Conservation (phyloP, 139 green algal genomes). For the Astrephomene gubernaculifera region DNA sequence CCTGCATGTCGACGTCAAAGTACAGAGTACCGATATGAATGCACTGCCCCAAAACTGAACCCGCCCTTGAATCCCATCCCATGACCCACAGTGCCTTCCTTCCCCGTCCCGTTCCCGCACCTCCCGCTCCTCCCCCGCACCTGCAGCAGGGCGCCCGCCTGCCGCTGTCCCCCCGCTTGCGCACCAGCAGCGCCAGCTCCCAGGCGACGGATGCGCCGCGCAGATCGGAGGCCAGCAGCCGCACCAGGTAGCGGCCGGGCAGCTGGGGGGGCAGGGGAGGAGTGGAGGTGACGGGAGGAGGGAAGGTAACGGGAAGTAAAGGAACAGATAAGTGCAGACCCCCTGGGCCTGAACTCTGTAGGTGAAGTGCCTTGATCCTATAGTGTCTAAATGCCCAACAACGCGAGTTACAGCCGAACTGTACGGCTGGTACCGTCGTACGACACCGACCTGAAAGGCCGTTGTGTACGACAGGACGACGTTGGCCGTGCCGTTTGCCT, state of each 20-base stretch:
- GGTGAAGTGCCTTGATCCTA: too few relatives aligned
- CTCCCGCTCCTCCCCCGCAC: background rate
- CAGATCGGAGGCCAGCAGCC: slow-evolving; percentile 56
- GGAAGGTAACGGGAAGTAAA: background rate
- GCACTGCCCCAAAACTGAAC: too few relatives aligned
- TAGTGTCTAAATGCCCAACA: too few relatives aligned
- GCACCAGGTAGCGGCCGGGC: slow-evolving; percentile 57
- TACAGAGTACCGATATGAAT: too few relatives aligned
- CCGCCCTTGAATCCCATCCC: too few relatives aligned
- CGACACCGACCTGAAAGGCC: background rate
- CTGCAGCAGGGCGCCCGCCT: slow-evolving; percentile 57
- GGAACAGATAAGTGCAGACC: background rate
- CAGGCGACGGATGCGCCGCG: background rate
- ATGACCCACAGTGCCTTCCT: too few relatives aligned
- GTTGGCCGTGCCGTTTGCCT: background rate
- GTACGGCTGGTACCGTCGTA: too few relatives aligned
- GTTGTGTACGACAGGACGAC: background rate
- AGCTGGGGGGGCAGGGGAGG: slow-evolving; percentile 1
- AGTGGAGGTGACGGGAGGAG: background rate
- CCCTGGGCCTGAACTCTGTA: too few relatives aligned
- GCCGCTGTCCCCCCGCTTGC: slow-evolving; percentile 61
- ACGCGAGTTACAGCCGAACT: too few relatives aligned
- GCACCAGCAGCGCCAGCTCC: slow-evolving; percentile 63
- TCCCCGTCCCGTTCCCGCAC: background rate
- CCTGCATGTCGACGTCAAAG: too few relatives aligned